Base-by-base conservation (phyloP, 75 land plant genomes). In the Isoetes taiwanensis region DNA sequence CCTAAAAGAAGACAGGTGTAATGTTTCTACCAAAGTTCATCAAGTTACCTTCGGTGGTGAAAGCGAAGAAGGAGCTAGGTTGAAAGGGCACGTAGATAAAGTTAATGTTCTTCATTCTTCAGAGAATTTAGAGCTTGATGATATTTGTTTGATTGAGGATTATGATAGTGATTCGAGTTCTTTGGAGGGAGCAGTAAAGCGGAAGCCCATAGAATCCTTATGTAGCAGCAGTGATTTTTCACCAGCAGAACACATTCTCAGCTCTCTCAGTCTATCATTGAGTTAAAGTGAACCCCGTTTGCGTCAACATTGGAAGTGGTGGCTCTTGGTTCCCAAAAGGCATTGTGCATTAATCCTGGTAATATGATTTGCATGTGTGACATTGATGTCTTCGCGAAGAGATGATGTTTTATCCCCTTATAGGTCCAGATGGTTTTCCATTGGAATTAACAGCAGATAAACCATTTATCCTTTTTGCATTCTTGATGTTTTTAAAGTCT, bases 231-330 rank as follows among this genome's bases (percentile, higher is more conserved):
- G 84, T 42, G 79, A 76, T 94, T 73, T 43, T 94, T 88, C 55
- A 75, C 86, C 54, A 94, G 99, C 60, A 55, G 99, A 43, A 94
- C 99, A n/a, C 99, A 94, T 70, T 94, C 99, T 14, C 99, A 94
- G 57, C 77, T 88, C 19, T 77, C 96, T 2, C 99, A 94, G 63
- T 94, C 88, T 53, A 69, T 94, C 42, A 76, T 76, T 63, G 99
- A 94, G 80, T 59, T 94, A 62, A 77, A 69, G 57, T 76, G 76
- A 52, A 94, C 99, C 2, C 54, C 16, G 3, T 88, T 94, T 63
- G 71, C 73, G 24, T 50, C 76, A 17, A 71, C 84, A 53, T 41
- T 94, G 57, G 78, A 65, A 12, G 63, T 69, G 32, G 78, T 85
- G 3, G 68, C 81, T 39, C 58, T 94, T 46, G 96, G 99, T 2